Conservation (phyloP, 768 basidiomycete genomes). For the Mycena amicta region DNA sequence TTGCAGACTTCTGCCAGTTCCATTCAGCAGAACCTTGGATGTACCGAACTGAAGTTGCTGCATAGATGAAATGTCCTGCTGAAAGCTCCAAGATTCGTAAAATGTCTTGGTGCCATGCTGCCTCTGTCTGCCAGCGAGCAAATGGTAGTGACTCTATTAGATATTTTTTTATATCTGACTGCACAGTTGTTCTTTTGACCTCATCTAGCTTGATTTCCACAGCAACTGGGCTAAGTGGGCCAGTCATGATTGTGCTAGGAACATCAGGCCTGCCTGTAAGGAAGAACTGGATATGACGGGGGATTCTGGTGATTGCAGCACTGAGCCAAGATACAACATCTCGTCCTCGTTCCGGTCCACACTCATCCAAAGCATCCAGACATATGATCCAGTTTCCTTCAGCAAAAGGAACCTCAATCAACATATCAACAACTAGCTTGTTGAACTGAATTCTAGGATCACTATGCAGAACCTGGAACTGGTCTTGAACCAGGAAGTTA, state of each 20-base stretch:
- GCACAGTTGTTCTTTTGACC: background rate
- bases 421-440: conserved; percentile 2
- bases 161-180: background rate
- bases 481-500: background rate
- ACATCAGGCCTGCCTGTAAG: conserved; percentile 11
- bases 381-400: background rate
- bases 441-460: background rate
- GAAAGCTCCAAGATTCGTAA: background rate
- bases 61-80: background rate
- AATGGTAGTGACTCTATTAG: background rate
- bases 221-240: background rate
- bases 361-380: conserved; percentile 8
- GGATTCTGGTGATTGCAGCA: background rate
- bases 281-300: background rate
- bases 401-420: background rate
- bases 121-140: background rate
- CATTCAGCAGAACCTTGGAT: background rate
- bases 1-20: background rate
- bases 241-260: background rate
- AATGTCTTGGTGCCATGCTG: background rate
- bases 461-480: background rate
- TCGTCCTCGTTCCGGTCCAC: conserved; percentile 1
- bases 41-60: background rate
- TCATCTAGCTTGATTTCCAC: background rate
- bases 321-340: conserved; percentile 5